Evolutionary conservation across 805 yeast genomes (phyloP).

Genomic region (Spathaspora hagerdaliae): DNA sequence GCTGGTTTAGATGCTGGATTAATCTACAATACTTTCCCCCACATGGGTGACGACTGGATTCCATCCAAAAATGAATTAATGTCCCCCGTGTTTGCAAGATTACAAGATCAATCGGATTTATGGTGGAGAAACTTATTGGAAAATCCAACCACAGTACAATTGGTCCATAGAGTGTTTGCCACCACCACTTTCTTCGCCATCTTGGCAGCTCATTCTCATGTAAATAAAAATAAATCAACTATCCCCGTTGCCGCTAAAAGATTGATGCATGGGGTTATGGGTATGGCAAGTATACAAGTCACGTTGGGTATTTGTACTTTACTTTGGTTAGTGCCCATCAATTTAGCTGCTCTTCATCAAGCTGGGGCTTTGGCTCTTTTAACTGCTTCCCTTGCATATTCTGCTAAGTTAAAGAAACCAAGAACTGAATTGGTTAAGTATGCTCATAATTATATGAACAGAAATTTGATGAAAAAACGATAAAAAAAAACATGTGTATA

Average conservation of each 20-base stretch:
- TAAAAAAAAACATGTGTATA: not conserved
- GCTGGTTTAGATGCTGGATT: conserved; percentile 98
- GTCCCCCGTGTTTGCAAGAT: conserved; percentile 68
- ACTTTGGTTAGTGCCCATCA: conserved; percentile 84
- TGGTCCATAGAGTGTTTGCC: conserved; percentile 85
- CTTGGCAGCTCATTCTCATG: conserved; percentile 66
- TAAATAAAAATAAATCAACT: conserved; percentile 49
- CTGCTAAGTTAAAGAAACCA: conserved; percentile 33
- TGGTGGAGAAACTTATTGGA: conserved; percentile 92
- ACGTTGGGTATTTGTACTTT: conserved; percentile 83
- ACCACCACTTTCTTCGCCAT: conserved; percentile 71
- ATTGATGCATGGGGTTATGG: conserved; percentile 68
- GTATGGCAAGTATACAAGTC: conserved; percentile 79
- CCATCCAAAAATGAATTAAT: conserved; percentile 79
- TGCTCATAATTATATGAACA: conserved; percentile 29
- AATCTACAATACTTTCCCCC: conserved; percentile 93
- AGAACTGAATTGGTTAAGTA: conserved; percentile 31
- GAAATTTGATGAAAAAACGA: conserved; percentile 12
- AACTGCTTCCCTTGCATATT: conserved; percentile 63
- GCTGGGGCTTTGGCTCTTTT: conserved; percentile 91
- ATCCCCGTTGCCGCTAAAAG: conserved; percentile 54
- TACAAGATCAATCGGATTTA: conserved; percentile 63
- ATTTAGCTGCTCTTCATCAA: conserved; percentile 93
- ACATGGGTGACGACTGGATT: conserved; percentile 82
- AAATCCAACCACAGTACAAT: conserved; percentile 93